Conservation (phyloP, 1,139 yeast species). For the Geotrichum restrictum region DNA sequence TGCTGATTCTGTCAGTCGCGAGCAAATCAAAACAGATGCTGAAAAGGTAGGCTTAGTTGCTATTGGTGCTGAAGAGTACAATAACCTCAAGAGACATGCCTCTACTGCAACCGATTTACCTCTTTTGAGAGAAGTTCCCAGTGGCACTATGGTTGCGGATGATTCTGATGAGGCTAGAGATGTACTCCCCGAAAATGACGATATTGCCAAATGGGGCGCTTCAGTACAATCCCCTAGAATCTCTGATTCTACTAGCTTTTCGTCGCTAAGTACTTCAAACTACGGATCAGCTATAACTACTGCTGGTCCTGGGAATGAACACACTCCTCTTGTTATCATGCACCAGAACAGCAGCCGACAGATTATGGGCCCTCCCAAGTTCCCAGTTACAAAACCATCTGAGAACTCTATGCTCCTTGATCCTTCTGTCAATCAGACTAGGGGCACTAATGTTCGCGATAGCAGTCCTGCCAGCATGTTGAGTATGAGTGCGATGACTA, state of each 20-base stretch:
- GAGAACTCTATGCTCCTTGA: constrained; percentile 7
- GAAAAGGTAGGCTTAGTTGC: constrained; percentile 42
- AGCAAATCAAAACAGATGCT: constrained; percentile 25
- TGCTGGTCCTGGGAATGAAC: not conserved
- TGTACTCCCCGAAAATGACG: not conserved
- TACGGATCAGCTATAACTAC: not conserved
- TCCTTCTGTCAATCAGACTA: not conserved
- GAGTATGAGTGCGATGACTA: constrained; percentile 43
- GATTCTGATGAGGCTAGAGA: not conserved
- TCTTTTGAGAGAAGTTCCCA: constrained; percentile 21
- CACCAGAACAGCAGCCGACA: not conserved
- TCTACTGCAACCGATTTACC: constrained; percentile 18
- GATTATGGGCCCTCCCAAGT: constrained; percentile 5
- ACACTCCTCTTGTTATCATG: not conserved
- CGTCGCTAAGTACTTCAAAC: constrained; percentile 9
- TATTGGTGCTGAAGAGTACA: constrained; percentile 36
- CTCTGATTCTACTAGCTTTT: constrained; percentile 10
- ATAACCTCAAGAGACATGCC: constrained; percentile 24
- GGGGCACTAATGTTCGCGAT: constrained; percentile 2
- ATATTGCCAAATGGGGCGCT: constrained; percentile 9
- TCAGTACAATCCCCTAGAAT: constrained; percentile 12
- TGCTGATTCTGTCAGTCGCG: constrained; percentile 22
- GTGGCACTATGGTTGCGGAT: constrained; percentile 20
- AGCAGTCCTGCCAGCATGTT: constrained; percentile 21
- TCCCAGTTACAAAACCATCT: constrained; percentile 3